Evolutionary conservation across 2,329 filamentous ascomycete species (phyloP).

Genomic region (Fusarium neocosmosporiellum): DNA sequence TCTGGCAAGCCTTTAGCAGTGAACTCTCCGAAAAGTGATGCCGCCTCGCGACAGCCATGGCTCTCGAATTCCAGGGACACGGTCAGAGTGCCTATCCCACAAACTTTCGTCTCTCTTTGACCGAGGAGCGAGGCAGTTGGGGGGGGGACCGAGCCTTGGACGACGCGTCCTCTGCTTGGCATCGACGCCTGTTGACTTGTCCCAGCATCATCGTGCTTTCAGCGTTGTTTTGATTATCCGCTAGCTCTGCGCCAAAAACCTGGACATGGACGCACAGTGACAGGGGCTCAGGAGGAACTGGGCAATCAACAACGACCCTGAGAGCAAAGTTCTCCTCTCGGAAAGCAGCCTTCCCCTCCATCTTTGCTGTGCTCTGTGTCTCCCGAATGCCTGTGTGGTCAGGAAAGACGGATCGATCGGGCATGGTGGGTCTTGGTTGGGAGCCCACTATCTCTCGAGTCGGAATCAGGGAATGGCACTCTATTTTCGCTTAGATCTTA

Average conservation of each 20-base stretch:
- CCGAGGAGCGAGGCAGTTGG: not conserved
- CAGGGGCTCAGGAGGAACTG: conserved; percentile 16
- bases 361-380: conserved; percentile 9
- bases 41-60: conserved; percentile 1
- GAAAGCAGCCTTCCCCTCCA: conserved; percentile 5
- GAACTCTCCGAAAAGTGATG: conserved; percentile 20
- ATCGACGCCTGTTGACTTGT: not conserved
- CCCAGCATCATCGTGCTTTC: conserved; percentile 3
- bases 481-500: conserved; percentile 39
- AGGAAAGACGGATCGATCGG: conserved; percentile 27
- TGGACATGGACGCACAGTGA: conserved; percentile 16
- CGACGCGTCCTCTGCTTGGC: conserved; percentile 13
- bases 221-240: not conserved
- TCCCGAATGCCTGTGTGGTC: conserved; percentile 10
- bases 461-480: conserved; percentile 13
- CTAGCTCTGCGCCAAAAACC: not conserved
- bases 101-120: not conserved
- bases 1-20: conserved; percentile 15
- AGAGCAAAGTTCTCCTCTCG: conserved; percentile 9
- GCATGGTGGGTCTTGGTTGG: not conserved
- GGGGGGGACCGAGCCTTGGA: conserved; percentile 13
- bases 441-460: not conserved
- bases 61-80: conserved; percentile 9
- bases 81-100: not conserved
- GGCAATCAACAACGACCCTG: not conserved